A percentile compares a stretch with the other conserved stretches of the same genome.
Conservation (phyloP, 148 eudicot species). For the Fagopyrum tataricum region DNA sequence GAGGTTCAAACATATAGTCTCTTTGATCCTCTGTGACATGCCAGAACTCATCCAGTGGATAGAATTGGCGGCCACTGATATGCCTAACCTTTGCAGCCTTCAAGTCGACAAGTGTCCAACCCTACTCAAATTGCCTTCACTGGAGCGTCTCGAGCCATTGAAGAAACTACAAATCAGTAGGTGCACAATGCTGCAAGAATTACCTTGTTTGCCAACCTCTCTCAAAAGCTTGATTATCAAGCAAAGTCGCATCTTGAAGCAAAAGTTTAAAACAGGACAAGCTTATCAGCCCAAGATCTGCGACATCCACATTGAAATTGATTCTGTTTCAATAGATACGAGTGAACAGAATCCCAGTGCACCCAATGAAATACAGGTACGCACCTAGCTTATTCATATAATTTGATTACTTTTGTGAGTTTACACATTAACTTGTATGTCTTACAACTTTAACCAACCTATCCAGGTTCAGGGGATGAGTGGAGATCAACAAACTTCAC, state of each 20-base stretch:
- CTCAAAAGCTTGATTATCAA: not conserved
- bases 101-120: not conserved
- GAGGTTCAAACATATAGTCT: not conserved
- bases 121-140: not conserved
- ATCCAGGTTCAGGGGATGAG: no score
- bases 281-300: not conserved
- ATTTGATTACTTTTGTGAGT: no score
- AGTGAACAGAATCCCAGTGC: not conserved
- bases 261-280: not conserved
- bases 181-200: not conserved
- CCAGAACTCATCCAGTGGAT: not conserved
- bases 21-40: not conserved
- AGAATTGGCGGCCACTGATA: not conserved
- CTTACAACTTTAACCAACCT: no score
- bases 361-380: no score
- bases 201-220: not conserved
- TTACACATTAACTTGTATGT: no score
- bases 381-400: no score
- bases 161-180: not conserved
- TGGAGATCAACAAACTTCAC: no score
- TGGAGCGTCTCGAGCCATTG: not conserved
- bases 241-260: not conserved
- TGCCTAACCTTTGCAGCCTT: not conserved
- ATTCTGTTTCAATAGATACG: not conserved
- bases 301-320: not conserved